Percentiles rank a stretch among this genome's conserved stretches.
Evolutionary conservation across 176 grass and related monocot genomes (phyloP).

Genomic region (Panicum miliaceum): DNA sequence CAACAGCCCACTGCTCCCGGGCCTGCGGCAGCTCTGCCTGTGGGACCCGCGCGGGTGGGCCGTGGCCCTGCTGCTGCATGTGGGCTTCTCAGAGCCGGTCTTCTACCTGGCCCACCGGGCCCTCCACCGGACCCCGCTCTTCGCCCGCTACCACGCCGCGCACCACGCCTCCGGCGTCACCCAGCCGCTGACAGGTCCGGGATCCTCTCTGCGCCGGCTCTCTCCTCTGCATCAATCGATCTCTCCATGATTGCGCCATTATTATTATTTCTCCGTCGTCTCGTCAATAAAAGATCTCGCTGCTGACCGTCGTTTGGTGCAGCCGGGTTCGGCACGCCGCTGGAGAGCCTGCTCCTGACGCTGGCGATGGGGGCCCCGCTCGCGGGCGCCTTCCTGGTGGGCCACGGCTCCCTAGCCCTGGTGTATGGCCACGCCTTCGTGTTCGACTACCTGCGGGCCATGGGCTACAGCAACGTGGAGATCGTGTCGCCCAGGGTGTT

Average conservation of each 20-base stretch:
- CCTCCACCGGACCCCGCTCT: constrained; percentile 61
- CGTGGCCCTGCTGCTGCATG: constrained; percentile 69
- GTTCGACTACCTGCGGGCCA: constrained; percentile 74
- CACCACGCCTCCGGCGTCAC: constrained; percentile 75
- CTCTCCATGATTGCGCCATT: background rate
- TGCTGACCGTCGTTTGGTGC: background rate
- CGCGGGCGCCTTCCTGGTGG: constrained; percentile 64
- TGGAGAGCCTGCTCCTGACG: constrained; percentile 66
- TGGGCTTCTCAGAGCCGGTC: constrained; percentile 78
- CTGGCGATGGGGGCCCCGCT: constrained; percentile 64
- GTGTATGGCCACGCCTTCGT: constrained; percentile 62
- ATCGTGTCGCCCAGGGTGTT: constrained; percentile 63
- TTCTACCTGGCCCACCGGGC: constrained; percentile 83
- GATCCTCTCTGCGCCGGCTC: background rate
- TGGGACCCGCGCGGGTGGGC: constrained; percentile 59
- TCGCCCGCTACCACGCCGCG: constrained; percentile 59
- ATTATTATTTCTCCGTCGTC: background rate
- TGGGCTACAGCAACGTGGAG: constrained; percentile 98
- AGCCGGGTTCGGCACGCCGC: constrained; percentile 78
- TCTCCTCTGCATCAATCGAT: background rate
- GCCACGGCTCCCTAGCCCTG: constrained; percentile 67
- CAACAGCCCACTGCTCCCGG: constrained; percentile 55
- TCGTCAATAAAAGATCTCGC: background rate
- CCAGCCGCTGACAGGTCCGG: constrained; percentile 64
- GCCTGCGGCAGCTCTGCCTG: constrained; percentile 39